Base-by-base conservation (phyloP, 441 rosid species). In the Hypseocharis bilobata region DNA sequence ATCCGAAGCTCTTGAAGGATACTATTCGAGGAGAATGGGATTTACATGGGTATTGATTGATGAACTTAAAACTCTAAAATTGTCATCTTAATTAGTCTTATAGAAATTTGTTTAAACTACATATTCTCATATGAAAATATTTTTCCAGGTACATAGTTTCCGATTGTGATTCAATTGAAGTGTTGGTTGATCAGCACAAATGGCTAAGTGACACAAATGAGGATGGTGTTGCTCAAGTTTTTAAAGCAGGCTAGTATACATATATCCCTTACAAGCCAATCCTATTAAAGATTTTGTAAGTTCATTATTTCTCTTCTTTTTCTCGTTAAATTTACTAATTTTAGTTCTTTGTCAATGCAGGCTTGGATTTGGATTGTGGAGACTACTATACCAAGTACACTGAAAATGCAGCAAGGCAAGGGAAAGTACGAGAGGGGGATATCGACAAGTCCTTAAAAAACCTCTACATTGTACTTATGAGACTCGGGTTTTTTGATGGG, bases 401-500 rank as follows among this genome's bases (percentile, higher is more conserved):
- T 3, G 69, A 69, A 19, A 64, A 49, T 26, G 72, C 91, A 22
- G 85, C 82, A 44, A 59, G 28, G 11, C 76, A 61, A 38, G 81
- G 83, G 45, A 77, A 77, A 62, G 60, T 80, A 5, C 67, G 63
- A 28, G 85, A 74, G 67, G 65, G 68, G 19, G 73, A 72, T 4
- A 58, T 85, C 6, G 86, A 83, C 70, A 70, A 30, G 52, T 68
- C 85, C 3, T 36, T 85, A 11, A 77, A 58, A 0, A 55, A 72
- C 70, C 72, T 82, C 6, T 82, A 77, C 40, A 25, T 77, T 6
- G 86, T 83, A 27, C 79, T 82, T 20, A 75, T 85, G 88, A 73
- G 88, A 55, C 79, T 83, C 0, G 88, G 90, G 3, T 82, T 64
- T 55, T 82, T 85, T 0, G 85, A 83, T 4, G 90, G 73, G 28